Evolutionary conservation across 2,329 filamentous ascomycete species (phyloP), one percentile per base, ranked within the genome.

Genomic region (Penicillium oxalicum): DNA sequence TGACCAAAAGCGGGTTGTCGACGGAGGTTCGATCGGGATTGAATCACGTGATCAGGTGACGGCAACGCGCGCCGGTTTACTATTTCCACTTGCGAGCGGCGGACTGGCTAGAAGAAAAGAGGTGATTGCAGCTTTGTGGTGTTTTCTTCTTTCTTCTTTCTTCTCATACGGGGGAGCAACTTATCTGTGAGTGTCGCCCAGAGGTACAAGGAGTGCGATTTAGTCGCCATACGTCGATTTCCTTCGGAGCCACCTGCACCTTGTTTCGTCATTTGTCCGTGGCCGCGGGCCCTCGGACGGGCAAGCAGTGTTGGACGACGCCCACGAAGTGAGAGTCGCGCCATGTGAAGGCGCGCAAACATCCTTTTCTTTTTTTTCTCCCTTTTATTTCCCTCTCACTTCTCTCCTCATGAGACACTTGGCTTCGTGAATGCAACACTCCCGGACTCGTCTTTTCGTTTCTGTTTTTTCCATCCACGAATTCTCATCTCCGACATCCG

Each of bases 11-110:
- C 39, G 52, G 38, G 39, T 42, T 35, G 44, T 35, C 33, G 42
- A 49, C 42, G 49, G 49, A 47, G 38, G 45, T 50, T 38, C 18
- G 43, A 36, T 38, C 42, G 41, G 8, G 35, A 12, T 42, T 29
- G 25, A 40, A 5, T 24, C 44, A 56, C 54, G 54, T 56, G 54
- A 53, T 29, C 45, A 29, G 45, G 18, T 2, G 18, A 18, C 52
- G 51, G 52, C 53, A 49, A 49, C 45, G 46, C 39, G 38, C 39
- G 38, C 43, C 40, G 49, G 25, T 49, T 54, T 48, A 39, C 42
- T 25, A 39, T 27, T 39, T 44, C 24, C 25, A 32, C 29, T 32
- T 41, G 28, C 12, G 18, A 40, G 28, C 35, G 13, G 29, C 36
- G 40, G 18, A 36, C n/a, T 35, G 24, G 27, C 25, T 24, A 2